Base-by-base conservation (phyloP, 2,329 filamentous ascomycete species). In the Biscogniauxia marginata region DNA sequence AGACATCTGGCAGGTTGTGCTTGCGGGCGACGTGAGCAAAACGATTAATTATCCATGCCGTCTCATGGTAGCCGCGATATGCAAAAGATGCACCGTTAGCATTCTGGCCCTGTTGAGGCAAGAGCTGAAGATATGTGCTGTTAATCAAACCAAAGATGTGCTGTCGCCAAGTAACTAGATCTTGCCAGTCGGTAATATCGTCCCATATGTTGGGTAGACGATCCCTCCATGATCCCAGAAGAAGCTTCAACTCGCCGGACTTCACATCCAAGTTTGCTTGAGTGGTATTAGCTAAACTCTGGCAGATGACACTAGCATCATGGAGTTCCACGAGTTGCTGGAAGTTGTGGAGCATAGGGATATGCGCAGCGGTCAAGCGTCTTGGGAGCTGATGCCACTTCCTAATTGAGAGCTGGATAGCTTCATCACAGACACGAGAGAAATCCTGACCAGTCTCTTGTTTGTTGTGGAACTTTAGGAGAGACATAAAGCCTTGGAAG, bases 111-210 rank as follows among this genome's bases (percentile, higher is more conserved):
- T 90, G 88, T 18, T 84, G 87, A 1, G 92, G 93, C 43, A 98
- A 78, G 47, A 99, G 82, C 53, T 86, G 84, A 9, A 99, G 83
- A 69, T 99, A 99, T 0, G 92, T 96, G 49, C 85, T 86, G 71
- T 99, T 99, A 76, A 99, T 98, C 21, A 99, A 83, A 55, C 92
- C 89, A 78, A 99, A 99, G 58, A 99, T 97, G 73, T 99, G 95
- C 71, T 99, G 96, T 64, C 95, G 87, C 95, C 95, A 99, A 1
- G 95, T 99, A n/a, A 99, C 95, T 44, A 99, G 79, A 70, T 99
- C 96, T 73, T 99, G 95, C 95, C 95, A 99, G 43, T 95, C 91
- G 62, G 96, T 96, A 73, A 99, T 99, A 72, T 99, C 95, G 71
- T 99, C 95, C 95, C 95, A 99, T 3, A 96, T 89, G 69, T 99